Percentiles rank a stretch among this genome's conserved stretches.
phyloP scores from a whole-genome alignment of 2,329 filamentous ascomycete genomes.

The Aspergillus sp. region DNA sequence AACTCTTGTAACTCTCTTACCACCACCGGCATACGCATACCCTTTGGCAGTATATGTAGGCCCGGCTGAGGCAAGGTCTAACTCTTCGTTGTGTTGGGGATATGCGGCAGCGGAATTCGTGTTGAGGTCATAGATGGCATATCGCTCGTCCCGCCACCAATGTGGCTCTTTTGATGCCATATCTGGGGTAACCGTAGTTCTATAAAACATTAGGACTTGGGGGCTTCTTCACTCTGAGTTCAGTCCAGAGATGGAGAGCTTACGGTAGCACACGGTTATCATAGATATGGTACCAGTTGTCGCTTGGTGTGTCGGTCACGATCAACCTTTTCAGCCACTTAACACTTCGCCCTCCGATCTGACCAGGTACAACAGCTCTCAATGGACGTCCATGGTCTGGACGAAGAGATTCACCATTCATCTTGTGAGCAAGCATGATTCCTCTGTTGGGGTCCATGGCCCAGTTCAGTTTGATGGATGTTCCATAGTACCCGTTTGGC shows the following conservation, averaged over 20 bases:
- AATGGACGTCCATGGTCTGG: constrained; percentile 86
- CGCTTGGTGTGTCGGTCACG: constrained; percentile 71
- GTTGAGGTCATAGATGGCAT: constrained; percentile 89
- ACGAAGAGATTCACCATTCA: constrained; percentile 78
- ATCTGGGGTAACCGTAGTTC: constrained; percentile 77
- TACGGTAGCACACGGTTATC: constrained; percentile 82
- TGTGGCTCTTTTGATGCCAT: constrained; percentile 67
- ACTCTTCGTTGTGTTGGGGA: constrained; percentile 70
- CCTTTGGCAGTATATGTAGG: constrained; percentile 64
- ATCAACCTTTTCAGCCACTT: constrained; percentile 87
- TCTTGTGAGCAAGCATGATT: constrained; percentile 81
- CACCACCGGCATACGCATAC: constrained; percentile 86
- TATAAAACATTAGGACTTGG: constrained; percentile 15
- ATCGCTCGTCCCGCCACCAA: constrained; percentile 84
- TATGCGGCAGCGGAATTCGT: constrained; percentile 78
- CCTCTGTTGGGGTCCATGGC: constrained; percentile 76
- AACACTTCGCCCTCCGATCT: constrained; percentile 87
- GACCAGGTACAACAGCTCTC: constrained; percentile 77
- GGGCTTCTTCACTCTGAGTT: neutral
- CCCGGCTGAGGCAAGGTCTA: constrained; percentile 47
- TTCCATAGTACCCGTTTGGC: constrained; percentile 86
- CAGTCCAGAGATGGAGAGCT: constrained; percentile 13
- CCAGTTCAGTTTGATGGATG: constrained; percentile 83
- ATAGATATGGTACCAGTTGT: constrained; percentile 94
- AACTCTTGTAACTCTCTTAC: constrained; percentile 74